A percentile compares a stretch with the other conserved stretches of the same genome.
Evolutionary conservation across 2,329 filamentous ascomycete species (phyloP).

Genomic region (Botrytis sinoallii): DNA sequence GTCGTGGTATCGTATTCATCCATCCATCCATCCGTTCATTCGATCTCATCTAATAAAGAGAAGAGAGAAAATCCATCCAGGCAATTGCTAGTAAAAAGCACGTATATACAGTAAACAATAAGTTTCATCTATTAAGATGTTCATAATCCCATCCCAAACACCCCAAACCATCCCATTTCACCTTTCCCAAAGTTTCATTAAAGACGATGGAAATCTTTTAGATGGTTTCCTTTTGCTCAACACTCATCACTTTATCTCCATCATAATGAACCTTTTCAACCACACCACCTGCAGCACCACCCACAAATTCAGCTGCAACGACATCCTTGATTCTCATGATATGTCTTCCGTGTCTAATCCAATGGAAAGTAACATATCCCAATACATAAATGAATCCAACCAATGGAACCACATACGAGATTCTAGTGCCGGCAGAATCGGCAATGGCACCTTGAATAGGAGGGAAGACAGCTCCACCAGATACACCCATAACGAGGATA

Average conservation of each 20-base stretch:
- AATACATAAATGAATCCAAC: slow-evolving; percentile 44
- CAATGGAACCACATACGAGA: slow-evolving; percentile 45
- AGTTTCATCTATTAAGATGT: not conserved
- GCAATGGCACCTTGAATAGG: slow-evolving; percentile 66
- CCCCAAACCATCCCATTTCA: not conserved
- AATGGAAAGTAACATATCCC: slow-evolving; percentile 37
- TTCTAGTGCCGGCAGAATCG: slow-evolving; percentile 47
- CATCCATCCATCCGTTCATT: not conserved
- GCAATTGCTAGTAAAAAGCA: not conserved
- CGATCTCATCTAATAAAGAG: not conserved
- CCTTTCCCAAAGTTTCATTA: not conserved
- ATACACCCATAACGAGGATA: slow-evolving; percentile 67
- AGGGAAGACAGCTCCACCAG: slow-evolving; percentile 71
- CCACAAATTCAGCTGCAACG: slow-evolving; percentile 19
- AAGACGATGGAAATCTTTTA: not conserved
- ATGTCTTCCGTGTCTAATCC: slow-evolving; percentile 37
- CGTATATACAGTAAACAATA: not conserved
- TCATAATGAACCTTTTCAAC: slow-evolving; percentile 25
- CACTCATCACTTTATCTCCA: slow-evolving; percentile 18
- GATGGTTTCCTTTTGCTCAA: slow-evolving; percentile 9
- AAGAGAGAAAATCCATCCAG: not conserved
- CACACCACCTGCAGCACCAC: slow-evolving; percentile 32
- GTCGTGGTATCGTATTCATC: not conserved
- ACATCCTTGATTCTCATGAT: slow-evolving; percentile 38
- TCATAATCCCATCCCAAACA: not conserved